Base-by-base conservation (phyloP, 148 eudicot genomes). In the Chenopodium album region DNA sequence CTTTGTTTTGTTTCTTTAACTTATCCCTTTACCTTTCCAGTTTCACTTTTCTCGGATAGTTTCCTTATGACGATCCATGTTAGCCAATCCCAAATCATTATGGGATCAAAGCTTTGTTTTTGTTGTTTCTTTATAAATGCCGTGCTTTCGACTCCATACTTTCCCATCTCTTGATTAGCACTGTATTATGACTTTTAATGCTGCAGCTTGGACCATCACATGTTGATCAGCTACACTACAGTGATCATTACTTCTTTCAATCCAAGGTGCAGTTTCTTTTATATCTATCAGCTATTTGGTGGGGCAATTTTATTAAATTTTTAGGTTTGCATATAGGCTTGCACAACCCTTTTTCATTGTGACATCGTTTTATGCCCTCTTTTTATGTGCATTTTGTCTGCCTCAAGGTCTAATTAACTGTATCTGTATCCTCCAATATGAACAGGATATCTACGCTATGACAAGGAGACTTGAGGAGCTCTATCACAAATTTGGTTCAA, bases 191-290 rank as follows among this genome's bases (percentile, higher is more conserved):
- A 4, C 23, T 47, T 26, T 85, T 47, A 71, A 73, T 80, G 32
- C 75, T 88, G 90, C 93, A 96, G 99, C 88, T 96, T 66, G 87
- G 91, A 79, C 91, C 99, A 44, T 70, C 81, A 47, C 82, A 85
- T 77, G 85, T 91, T 81, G 98, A 92, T 85, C 86, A 82, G 32
- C 77, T 94, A 19, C 94, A 90, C 82, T 96, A 90, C 82, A 92
- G 88, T 56, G 99, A 94, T 87, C 98, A 96, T 85, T 89, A 96
- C 87, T 75, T 74, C 22, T 89, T 96, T 80, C 87, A 87, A 67
- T 29, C 62, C 37, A 82, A 92, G 97, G 99, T 96, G 83, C 52
- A 29, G 26, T 19, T 66, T 11, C 44, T 50, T 84, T 67, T 63
- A 26, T 82, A 17, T 37, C 32, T 50, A 16, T 59, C 62, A 56